phyloP scores from a whole-genome alignment of 306 rosid species.

The Trichosanthes truncata region DNA sequence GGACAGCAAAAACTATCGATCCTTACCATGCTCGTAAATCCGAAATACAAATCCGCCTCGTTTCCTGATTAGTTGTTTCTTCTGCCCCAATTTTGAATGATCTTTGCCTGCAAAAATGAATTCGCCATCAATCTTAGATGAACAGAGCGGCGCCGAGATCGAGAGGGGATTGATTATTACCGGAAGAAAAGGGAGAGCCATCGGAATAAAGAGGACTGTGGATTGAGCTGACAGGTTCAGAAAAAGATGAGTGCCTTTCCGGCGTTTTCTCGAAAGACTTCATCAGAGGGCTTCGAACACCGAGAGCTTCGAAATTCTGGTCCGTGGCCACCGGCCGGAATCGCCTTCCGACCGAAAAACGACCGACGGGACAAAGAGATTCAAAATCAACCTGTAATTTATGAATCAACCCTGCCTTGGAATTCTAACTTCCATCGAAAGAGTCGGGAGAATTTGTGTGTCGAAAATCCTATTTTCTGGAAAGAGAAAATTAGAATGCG shows the following conservation, averaged over 20 bases:
- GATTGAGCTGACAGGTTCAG: constrained; percentile 21
- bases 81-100: not conserved
- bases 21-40: constrained; percentile 59
- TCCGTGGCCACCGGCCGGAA: not conserved
- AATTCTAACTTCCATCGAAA: constrained; percentile 2
- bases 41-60: constrained; percentile 33
- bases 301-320: not conserved
- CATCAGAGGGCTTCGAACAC: not conserved
- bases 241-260: not conserved
- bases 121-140: not conserved
- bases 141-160: not conserved
- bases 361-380: not conserved
- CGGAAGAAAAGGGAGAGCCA: constrained; percentile 16
- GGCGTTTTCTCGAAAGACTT: not conserved
- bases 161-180: constrained; percentile 19
- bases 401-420: not conserved
- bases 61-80: constrained; percentile 12
- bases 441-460: not conserved
- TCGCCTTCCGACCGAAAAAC: not conserved
- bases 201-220: constrained; percentile 26
- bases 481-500: not conserved
- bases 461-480: not conserved
- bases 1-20: no score
- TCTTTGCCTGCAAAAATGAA: not conserved
- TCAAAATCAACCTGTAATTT: not conserved